Evolutionary conservation across 306 rosid genomes (phyloP).

Genomic region (Alnus glutinosa): DNA sequence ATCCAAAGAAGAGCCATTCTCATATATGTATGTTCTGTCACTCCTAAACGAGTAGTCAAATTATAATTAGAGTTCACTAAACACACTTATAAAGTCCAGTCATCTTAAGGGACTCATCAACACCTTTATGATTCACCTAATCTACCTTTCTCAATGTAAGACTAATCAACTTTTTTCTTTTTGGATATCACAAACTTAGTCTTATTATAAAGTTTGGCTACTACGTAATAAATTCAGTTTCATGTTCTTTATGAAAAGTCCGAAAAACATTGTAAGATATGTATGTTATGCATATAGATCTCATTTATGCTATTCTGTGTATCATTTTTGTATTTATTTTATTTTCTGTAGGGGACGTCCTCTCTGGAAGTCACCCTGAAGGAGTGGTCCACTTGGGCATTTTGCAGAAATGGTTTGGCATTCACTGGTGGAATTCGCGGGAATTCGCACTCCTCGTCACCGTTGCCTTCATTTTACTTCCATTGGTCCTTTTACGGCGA

Average conservation of each 20-base stretch:
- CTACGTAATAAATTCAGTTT: background rate
- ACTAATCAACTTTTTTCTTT: too few species aligned
- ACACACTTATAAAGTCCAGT: too few species aligned
- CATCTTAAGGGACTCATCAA: too few species aligned
- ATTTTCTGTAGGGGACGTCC: constrained; percentile 69
- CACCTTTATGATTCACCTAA: too few species aligned
- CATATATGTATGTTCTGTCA: too few species aligned
- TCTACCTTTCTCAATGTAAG: too few species aligned
- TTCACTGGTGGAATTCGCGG: constrained; percentile 91
- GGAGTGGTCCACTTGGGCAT: constrained; percentile 72
- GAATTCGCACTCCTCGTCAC: constrained; percentile 63
- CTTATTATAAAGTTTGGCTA: background rate
- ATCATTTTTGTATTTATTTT: background rate
- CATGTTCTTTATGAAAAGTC: background rate
- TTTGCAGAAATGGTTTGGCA: constrained; percentile 94
- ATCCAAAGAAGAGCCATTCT: too few species aligned
- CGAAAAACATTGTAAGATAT: too few species aligned
- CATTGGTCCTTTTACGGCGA: constrained; percentile 63
- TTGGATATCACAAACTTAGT: background rate
- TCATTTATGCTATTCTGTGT: background rate
- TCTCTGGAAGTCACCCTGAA: constrained; percentile 58
- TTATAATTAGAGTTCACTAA: too few species aligned
- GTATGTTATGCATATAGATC: background rate
- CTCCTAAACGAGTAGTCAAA: too few species aligned
- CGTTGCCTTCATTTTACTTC: constrained; percentile 63